These are phyloP conservation scores for Grifola frondosa DNA, from an alignment of 1,284 basidiomycete species.

Conservation along the genomic window DNA sequence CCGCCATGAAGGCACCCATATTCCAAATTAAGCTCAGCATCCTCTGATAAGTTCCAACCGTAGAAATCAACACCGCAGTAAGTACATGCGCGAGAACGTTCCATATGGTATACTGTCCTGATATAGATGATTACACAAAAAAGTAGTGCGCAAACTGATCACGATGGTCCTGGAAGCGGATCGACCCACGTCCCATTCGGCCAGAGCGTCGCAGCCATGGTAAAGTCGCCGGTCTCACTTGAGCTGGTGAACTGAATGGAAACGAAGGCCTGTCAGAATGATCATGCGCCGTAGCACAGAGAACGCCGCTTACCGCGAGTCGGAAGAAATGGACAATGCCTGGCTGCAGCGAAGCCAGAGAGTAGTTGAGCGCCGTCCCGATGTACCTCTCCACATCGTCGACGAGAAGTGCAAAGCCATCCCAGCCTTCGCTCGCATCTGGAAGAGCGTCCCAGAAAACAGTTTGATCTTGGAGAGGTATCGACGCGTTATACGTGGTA, in stretches of 20 bases:
- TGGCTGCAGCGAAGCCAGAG: conserved; percentile 58
- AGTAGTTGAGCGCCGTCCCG: conserved; percentile 66
- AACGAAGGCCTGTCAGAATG: conserved; percentile 7
- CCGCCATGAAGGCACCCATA: no score
- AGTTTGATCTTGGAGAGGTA: conserved; percentile 54
- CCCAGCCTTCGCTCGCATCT: conserved; percentile 53
- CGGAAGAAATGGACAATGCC: conserved; percentile 81
- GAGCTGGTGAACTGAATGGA: conserved; percentile 50
- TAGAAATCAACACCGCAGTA: no score
- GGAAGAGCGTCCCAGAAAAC: conserved; percentile 65
- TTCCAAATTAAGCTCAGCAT: no score
- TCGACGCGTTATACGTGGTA: conserved; percentile 56
- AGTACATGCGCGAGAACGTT: no score
- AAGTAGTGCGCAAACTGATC: conserved; percentile 15
- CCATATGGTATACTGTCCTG: no score
- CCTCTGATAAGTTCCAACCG: no score
- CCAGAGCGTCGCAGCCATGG: conserved; percentile 74
- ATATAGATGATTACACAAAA: no score
- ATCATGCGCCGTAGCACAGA: background rate
- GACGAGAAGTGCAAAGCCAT: conserved; percentile 76
- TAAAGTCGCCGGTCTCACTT: conserved; percentile 73
- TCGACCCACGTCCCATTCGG: conserved; percentile 82
- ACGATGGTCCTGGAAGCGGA: conserved; percentile 67
- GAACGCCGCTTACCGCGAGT: conserved; percentile 63
- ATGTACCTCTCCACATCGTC: conserved; percentile 83